Evolutionary conservation across 495 filamentous ascomycete species (phyloP).

Genomic region (Aspergillus haitiensis): DNA sequence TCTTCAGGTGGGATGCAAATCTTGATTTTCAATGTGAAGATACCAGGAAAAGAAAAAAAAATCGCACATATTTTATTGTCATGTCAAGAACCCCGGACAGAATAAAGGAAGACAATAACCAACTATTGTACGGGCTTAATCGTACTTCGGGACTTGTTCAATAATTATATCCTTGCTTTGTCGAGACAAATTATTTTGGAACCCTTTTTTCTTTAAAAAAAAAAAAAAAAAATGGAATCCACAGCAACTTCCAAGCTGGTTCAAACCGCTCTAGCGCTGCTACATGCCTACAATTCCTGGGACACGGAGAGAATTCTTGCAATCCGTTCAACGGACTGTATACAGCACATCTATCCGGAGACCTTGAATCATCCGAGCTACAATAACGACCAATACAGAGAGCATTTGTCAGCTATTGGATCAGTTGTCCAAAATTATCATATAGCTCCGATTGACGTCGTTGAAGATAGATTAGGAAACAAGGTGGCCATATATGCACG

Average conservation of each 20-base stretch:
- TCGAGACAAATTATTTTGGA: too few species aligned
- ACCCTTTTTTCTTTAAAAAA: too few species aligned
- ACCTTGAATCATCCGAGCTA: neutral
- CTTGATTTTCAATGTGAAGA: too few species aligned
- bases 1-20: too few species aligned
- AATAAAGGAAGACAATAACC: too few species aligned
- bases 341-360: neutral
- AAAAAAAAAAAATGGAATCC: neutral
- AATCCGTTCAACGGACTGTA: neutral
- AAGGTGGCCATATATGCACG: neutral
- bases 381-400: neutral
- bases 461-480: neutral
- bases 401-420: neutral
- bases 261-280: neutral
- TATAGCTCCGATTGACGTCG: neutral
- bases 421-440: neutral
- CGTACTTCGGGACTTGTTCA: too few species aligned
- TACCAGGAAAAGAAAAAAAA: too few species aligned
- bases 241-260: neutral
- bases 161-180: too few species aligned
- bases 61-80: too few species aligned
- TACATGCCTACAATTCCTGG: neutral
- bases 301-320: neutral
- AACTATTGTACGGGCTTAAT: too few species aligned
- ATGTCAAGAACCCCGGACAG: too few species aligned